Conservation (phyloP, 371 early-diverging fungal genomes). For the Encephalitozoon intestinalis region DNA sequence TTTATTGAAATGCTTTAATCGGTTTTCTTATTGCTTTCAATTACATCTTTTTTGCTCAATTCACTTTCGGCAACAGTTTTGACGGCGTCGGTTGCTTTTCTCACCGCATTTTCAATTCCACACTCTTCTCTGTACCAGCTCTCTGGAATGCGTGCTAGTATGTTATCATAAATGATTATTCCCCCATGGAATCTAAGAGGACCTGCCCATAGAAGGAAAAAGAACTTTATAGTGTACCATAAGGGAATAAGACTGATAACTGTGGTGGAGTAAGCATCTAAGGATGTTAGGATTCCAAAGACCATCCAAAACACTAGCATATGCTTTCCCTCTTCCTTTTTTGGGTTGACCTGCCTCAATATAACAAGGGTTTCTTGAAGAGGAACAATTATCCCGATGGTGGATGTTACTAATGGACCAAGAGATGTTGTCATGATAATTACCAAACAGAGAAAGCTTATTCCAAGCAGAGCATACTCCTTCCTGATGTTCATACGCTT, state of each 20-base stretch:
- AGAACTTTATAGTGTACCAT: constrained; percentile 52
- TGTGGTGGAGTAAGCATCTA: constrained; percentile 38
- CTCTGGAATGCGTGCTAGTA: constrained; percentile 37
- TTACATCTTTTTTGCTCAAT: constrained; percentile 14
- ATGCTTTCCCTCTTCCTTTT: constrained; percentile 40
- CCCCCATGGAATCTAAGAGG: constrained; percentile 34
- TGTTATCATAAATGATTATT: constrained; percentile 33
- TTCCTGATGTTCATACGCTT: constrained; percentile 28
- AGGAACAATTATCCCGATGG: constrained; percentile 29
- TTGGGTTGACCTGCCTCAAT: constrained; percentile 42
- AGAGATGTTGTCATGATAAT: constrained; percentile 30
- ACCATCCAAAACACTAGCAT: constrained; percentile 48
- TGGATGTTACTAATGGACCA: constrained; percentile 22
- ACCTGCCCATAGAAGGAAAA: constrained; percentile 46
- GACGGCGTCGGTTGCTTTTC: constrained; percentile 37
- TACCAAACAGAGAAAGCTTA: constrained; percentile 21
- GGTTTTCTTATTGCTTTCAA: background rate
- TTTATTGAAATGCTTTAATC: background rate
- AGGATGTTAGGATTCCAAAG: constrained; percentile 28
- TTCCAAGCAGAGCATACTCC: constrained; percentile 48
- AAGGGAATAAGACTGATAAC: constrained; percentile 43
- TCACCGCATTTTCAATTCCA: constrained; percentile 36
- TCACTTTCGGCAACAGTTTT: constrained; percentile 23
- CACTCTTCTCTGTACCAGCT: constrained; percentile 15
- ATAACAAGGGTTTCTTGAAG: constrained; percentile 37